A percentile compares a stretch with the other conserved stretches of the same genome.
These are phyloP conservation scores for Senecio squalidus DNA, from an alignment of 140 eudicot species.

Conservation along the genomic window DNA sequence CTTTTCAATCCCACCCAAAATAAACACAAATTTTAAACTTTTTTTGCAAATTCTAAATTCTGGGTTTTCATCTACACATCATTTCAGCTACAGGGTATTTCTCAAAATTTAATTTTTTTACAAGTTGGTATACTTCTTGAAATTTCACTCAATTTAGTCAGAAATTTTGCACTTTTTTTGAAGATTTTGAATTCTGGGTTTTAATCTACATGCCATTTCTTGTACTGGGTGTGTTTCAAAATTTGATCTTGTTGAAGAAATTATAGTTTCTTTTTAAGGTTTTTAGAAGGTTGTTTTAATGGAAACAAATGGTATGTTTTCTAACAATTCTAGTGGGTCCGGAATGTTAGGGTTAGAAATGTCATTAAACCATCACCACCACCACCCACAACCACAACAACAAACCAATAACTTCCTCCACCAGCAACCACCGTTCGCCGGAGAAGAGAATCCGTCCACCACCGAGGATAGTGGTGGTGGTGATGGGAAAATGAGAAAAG, in stretches of 20 bases:
- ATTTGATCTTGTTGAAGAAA: not conserved
- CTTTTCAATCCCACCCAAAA: constrained; percentile 13
- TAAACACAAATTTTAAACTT: not conserved
- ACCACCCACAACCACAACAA: constrained; percentile 41
- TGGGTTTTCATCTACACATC: constrained; percentile 24
- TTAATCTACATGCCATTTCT: constrained; percentile 10
- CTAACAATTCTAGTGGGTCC: constrained; percentile 29
- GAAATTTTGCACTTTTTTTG: not conserved
- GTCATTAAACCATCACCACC: constrained; percentile 51
- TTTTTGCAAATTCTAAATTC: not conserved
- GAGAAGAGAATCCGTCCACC: constrained; percentile 42
- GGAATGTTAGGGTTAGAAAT: constrained; percentile 63
- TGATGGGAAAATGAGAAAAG: constrained; percentile 36
- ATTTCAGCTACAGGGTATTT: constrained; percentile 19
- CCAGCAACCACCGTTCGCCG: constrained; percentile 55
- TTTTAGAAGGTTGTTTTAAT: constrained; percentile 11
- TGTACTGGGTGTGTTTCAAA: constrained; percentile 16
- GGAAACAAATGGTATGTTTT: constrained; percentile 61
- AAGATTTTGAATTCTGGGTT: constrained; percentile 19
- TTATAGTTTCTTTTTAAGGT: not conserved
- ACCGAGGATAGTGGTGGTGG: constrained; percentile 28
- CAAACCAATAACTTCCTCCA: constrained; percentile 36
- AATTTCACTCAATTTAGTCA: not conserved
- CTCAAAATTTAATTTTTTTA: constrained; percentile 6
- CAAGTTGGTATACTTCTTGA: not conserved